phyloP scores from a whole-genome alignment of 371 early-diverging fungal genomes.

The Mortierella sp. region DNA sequence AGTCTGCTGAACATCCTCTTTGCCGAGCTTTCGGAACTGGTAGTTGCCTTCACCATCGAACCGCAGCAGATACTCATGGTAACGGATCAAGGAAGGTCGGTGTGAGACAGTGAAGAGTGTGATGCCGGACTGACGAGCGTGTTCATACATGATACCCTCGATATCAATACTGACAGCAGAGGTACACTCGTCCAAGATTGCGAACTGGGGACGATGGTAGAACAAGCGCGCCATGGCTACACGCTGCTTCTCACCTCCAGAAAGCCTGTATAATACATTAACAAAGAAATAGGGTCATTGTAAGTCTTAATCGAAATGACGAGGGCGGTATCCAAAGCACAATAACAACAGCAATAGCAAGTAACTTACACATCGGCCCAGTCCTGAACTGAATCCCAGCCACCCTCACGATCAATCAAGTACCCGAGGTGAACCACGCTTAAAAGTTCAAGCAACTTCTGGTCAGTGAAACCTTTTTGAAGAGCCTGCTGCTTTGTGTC shows the following conservation, averaged over 20 bases:
- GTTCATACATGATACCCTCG: conserved; percentile 87
- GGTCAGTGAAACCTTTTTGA: conserved; percentile 69
- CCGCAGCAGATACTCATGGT: conserved; percentile 81
- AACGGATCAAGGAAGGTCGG: conserved; percentile 70
- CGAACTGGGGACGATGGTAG: conserved; percentile 88
- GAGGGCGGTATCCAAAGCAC: too few relatives aligned
- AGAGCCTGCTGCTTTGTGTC: conserved; percentile 71
- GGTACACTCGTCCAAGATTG: conserved; percentile 91
- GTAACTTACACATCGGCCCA: conserved; percentile 79
- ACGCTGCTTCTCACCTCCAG: conserved; percentile 88
- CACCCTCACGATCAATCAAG: conserved; percentile 86
- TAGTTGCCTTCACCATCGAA: conserved; percentile 91
- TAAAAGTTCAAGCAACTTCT: conserved; percentile 72
- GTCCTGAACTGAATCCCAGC: conserved; percentile 86
- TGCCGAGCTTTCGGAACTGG: conserved; percentile 72
- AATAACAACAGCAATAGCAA: not conserved
- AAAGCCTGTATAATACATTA: conserved; percentile 52
- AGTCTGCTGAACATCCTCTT: conserved; percentile 63
- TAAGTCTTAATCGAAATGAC: too few relatives aligned
- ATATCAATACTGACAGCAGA: conserved; percentile 88
- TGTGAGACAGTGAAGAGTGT: conserved; percentile 90
- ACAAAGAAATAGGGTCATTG: conserved; percentile 4
- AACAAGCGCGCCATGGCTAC: conserved; percentile 90
- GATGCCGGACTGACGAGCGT: conserved; percentile 84
- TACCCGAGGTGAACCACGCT: conserved; percentile 79